Evolutionary conservation across 768 basidiomycete genomes (phyloP).

Genomic region (Lentinula detonsa): DNA sequence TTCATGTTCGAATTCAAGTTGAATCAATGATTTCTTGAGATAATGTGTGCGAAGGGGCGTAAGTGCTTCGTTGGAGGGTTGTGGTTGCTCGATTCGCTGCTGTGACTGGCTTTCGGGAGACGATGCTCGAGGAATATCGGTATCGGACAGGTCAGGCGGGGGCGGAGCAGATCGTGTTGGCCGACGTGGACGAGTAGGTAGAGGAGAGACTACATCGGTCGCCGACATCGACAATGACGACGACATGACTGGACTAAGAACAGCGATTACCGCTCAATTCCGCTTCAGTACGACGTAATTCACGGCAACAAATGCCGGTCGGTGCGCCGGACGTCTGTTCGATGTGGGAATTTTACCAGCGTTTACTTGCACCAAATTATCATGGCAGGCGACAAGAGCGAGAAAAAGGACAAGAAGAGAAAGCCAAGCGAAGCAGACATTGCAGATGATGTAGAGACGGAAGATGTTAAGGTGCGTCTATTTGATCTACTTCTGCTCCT

Average conservation of each 20-base stretch:
- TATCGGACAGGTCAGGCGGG: background rate
- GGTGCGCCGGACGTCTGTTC: background rate
- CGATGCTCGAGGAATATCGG: background rate
- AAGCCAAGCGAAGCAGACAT: conserved; percentile 32
- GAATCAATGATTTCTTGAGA: conserved; percentile 92
- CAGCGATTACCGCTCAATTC: background rate
- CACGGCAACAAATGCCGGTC: background rate
- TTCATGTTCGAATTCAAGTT: conserved; percentile 81
- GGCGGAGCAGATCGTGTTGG: conserved; percentile 4
- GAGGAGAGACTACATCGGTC: background rate
- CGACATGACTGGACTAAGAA: background rate
- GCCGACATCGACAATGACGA: background rate
- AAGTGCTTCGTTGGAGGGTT: conserved; percentile 30
- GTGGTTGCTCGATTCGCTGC: background rate
- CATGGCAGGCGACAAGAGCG: conserved; percentile 73
- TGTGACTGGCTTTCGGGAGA: conserved; percentile 12
- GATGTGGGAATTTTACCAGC: too few relatives aligned
- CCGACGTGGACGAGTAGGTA: conserved; percentile 3
- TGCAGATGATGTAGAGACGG: conserved; percentile 46
- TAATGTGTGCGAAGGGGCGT: conserved; percentile 94
- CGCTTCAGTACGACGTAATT: background rate
- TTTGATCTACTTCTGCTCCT: background rate
- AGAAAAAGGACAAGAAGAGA: conserved; percentile 71
- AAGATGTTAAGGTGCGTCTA: conserved; percentile 27
- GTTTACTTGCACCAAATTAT: background rate